Conservation (phyloP, 805 yeast genomes). For the Kodamaea sagamina region DNA sequence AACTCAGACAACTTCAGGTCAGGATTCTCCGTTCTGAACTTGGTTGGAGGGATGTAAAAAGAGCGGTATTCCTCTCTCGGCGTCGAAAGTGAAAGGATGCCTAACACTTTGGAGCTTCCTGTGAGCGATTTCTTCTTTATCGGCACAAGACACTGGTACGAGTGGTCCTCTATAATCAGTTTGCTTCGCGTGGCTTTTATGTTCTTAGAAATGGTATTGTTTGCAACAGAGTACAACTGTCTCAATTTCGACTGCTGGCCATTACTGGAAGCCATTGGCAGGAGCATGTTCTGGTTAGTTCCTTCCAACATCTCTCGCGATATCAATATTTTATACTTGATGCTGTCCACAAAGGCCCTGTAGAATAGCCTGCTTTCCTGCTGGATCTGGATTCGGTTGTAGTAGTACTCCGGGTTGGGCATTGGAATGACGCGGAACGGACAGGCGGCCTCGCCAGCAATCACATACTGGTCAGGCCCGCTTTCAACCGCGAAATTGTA, state of each 20-base stretch:
- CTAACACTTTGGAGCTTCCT: slow-evolving; percentile 31
- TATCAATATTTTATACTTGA: slow-evolving; percentile 28
- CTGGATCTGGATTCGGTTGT: slow-evolving; percentile 17
- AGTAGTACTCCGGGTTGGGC: slow-evolving; percentile 23
- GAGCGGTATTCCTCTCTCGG: slow-evolving; percentile 33
- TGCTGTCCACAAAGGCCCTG: slow-evolving; percentile 36
- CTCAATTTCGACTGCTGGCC: slow-evolving; percentile 24
- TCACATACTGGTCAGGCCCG: slow-evolving; percentile 35
- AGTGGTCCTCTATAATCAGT: slow-evolving; percentile 22
- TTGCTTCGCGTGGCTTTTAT: slow-evolving; percentile 17
- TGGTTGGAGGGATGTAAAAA: slow-evolving; percentile 36
- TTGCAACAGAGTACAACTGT: slow-evolving; percentile 34
- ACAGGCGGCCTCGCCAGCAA: slow-evolving; percentile 34
- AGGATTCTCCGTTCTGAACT: slow-evolving; percentile 22
- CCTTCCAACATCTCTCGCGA: slow-evolving; percentile 21
- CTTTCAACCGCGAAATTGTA: slow-evolving; percentile 23
- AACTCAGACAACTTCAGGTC: slow-evolving; percentile 19
- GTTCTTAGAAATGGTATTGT: slow-evolving; percentile 20
- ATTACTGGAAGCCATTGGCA: slow-evolving; percentile 10
- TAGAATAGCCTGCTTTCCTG: slow-evolving; percentile 29
- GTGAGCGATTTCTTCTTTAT: slow-evolving; percentile 37
- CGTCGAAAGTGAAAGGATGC: slow-evolving; percentile 36
- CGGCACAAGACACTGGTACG: slow-evolving; percentile 35
- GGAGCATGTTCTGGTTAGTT: slow-evolving; percentile 13
- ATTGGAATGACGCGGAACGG: slow-evolving; percentile 41